Percentiles rank a stretch among this genome's conserved stretches.
These are phyloP conservation scores for Phanerochaete carnosa DNA, from an alignment of 768 basidiomycete species.

Conservation along the genomic window DNA sequence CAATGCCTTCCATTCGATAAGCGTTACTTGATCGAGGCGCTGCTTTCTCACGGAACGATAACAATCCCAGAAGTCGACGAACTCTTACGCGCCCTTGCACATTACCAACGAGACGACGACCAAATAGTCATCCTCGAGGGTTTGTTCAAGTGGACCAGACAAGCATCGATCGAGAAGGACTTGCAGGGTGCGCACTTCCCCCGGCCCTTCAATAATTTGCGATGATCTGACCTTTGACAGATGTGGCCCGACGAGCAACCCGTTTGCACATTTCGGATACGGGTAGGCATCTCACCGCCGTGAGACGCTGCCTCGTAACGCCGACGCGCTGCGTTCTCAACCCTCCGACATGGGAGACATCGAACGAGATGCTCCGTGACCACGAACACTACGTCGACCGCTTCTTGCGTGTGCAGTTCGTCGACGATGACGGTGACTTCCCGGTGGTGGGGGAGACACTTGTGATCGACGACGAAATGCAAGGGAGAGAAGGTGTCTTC, in stretches of 20 bases:
- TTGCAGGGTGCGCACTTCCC: not conserved
- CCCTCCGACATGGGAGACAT: conserved; percentile 7
- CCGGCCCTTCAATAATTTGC: not conserved
- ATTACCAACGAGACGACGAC: not conserved
- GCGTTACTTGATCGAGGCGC: conserved; percentile 6
- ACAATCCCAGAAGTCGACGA: not conserved
- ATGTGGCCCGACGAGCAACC: conserved; percentile 1
- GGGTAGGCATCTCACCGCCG: not conserved
- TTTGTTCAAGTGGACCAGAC: conserved; percentile 5
- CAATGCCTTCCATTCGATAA: not conserved
- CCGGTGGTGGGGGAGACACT: conserved; percentile 12
- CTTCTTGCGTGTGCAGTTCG: conserved; percentile 14
- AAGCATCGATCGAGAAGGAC: not conserved
- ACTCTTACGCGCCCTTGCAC: not conserved
- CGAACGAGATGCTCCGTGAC: conserved; percentile 6
- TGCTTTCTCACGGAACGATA: conserved; percentile 3
- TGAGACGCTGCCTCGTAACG: conserved; percentile 10
- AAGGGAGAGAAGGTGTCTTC: conserved; percentile 10
- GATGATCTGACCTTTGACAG: not conserved
- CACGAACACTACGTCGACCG: not conserved
- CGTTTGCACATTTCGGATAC: not conserved
- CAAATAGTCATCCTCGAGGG: conserved; percentile 2
- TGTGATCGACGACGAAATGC: conserved; percentile 7
- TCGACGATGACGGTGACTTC: conserved; percentile 15
- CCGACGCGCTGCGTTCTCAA: conserved; percentile 6